Base-by-base conservation (phyloP, 1,139 yeast species). In the Blastobotrys niveus region DNA sequence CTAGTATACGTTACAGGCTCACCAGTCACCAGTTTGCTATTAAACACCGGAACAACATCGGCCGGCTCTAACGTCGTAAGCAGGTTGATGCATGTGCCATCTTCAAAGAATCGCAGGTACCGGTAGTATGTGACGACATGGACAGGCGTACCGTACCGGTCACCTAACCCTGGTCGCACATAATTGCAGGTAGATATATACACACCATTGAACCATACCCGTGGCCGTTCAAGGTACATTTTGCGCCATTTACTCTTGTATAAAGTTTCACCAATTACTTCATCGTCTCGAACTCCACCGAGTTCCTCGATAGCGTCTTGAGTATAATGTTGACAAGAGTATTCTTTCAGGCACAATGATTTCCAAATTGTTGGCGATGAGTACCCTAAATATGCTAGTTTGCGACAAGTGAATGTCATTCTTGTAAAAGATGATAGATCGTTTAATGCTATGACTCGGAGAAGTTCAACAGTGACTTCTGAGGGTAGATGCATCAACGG, bases 71-170 rank as follows among this genome's bases (percentile, higher is more conserved):
- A 50, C 5, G 58, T 53, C 10, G 62, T 49, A 30, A 59, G 43
- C 14, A 57, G 47, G 21, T 50, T 53, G 19, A 59, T 48, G 48
- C 87, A 83, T 0, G 74, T 69, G 0, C 97, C 97, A 57, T 85
- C 84, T 0, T 82, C 81, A 58, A 74, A 85, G 58, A 91, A 88
- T 47, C 96, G 69, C 31, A 83, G 63, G 61, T 87, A 91, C 49
- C 98, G 70, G 62, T 86, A 91, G 60, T 89, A 91, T 0, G 96
- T 86, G 40, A 89, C 84, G 60, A 88, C 78, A 55, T 85, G 77
- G 17, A 85, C 76, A 0, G 96, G 96, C 48, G 79, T 77, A 34
- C 73, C 65, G 83, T 93, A 79, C n/a, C 85, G 74, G 33, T 71
- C 74, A 73, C 74, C 72, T 1, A 83, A 79, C 41, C 96, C 95